These are phyloP conservation scores for Euphorbia tirucalli DNA, from an alignment of 345 rosid genomes.

Conservation along the genomic window DNA sequence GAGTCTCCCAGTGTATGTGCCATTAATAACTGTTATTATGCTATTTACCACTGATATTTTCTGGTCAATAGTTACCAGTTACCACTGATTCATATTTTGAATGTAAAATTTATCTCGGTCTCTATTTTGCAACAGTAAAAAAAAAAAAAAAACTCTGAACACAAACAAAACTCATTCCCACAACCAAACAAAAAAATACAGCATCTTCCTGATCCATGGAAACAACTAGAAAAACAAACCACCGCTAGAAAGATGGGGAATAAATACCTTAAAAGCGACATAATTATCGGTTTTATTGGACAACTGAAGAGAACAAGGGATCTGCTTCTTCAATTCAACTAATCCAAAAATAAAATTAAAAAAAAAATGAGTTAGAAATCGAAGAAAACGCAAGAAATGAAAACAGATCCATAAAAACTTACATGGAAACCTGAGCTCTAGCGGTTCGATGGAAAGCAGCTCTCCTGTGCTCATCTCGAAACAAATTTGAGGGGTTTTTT, in stretches of 20 bases:
- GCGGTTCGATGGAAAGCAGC: slow-evolving; percentile 69
- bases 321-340: slow-evolving; percentile 91
- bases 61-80: background rate
- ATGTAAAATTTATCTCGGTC: background rate
- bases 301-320: slow-evolving; percentile 72
- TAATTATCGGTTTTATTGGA: slow-evolving; percentile 59
- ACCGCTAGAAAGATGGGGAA: background rate
- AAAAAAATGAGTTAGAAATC: background rate
- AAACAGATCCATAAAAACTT: slow-evolving; percentile 16
- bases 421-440: slow-evolving; percentile 80
- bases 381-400: background rate
- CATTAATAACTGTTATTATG: background rate
- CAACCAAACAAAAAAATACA: slow-evolving; percentile 19
- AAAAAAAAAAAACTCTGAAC: background rate
- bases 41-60: background rate
- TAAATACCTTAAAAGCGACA: slow-evolving; percentile 78
- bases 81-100: background rate
- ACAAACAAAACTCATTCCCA: background rate
- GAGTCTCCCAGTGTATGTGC: background rate
- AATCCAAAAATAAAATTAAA: slow-evolving; percentile 17
- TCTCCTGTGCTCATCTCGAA: slow-evolving; percentile 62
- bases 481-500: background rate
- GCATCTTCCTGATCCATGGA: background rate
- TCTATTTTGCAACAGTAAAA: background rate
- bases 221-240: background rate